Evolutionary conservation across 208 protist species (phyloP).

Genomic region (Trypanosoma boissoni): DNA sequence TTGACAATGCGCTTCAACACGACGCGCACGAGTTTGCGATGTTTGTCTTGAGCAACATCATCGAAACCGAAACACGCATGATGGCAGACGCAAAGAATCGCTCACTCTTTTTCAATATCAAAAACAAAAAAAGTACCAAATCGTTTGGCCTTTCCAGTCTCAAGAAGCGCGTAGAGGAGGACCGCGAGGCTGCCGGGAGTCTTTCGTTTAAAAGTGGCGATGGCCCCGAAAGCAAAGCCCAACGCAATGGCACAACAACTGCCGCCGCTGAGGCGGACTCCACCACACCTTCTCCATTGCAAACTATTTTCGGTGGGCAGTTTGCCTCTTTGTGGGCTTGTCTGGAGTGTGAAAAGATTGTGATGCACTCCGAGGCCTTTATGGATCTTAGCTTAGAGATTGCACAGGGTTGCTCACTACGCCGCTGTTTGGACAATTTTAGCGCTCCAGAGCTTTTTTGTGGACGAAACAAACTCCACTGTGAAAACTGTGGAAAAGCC

Average conservation of each 20-base stretch:
- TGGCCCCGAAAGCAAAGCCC: neutral
- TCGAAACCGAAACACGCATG: constrained; percentile 71
- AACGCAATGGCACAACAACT: constrained; percentile 1
- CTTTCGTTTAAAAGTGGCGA: neutral
- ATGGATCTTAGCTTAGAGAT: constrained; percentile 85
- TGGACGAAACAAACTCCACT: constrained; percentile 81
- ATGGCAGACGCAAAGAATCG: constrained; percentile 62
- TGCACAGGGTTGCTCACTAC: constrained; percentile 73
- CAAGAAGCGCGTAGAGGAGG: too few relatives aligned
- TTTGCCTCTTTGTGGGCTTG: constrained; percentile 76
- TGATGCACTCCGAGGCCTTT: constrained; percentile 67
- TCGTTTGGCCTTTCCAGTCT: too few relatives aligned
- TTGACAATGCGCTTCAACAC: constrained; percentile 83
- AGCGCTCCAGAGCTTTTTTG: constrained; percentile 73
- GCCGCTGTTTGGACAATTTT: constrained; percentile 72
- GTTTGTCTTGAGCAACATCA: constrained; percentile 86
- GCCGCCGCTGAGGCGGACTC: neutral
- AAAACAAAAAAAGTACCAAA: too few relatives aligned
- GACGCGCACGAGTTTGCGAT: constrained; percentile 90
- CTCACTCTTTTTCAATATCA: constrained; percentile 46
- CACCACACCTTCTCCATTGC: constrained; percentile 42
- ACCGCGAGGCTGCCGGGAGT: neutral
- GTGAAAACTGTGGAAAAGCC: constrained; percentile 58
- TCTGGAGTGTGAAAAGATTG: constrained; percentile 67
- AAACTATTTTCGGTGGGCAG: constrained; percentile 72